phyloP scores from a whole-genome alignment of 441 rosid species.

The Hura crepitans region DNA sequence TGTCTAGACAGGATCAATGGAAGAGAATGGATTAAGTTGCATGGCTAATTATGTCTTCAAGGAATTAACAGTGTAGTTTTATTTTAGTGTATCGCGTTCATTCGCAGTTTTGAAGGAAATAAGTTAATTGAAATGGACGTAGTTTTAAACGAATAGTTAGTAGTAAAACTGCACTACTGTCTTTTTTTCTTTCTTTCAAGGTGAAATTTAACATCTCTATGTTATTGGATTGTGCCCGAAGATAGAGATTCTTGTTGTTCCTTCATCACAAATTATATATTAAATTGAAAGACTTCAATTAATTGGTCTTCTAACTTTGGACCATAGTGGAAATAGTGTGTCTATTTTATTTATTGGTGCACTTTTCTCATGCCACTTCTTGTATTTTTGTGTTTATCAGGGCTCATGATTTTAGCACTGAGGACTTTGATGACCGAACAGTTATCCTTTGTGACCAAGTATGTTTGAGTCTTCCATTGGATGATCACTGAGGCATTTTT shows the following conservation, averaged over 20 bases:
- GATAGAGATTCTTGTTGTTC: not conserved
- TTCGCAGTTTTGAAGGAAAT: not conserved
- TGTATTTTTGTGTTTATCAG: conserved; percentile 38
- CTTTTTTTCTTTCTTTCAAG: not conserved
- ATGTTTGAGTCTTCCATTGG: conserved; percentile 26
- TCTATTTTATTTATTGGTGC: conserved; percentile 10
- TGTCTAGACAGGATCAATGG: not conserved
- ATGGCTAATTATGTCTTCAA: not conserved
- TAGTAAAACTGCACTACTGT: not conserved
- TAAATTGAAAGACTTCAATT: conserved; percentile 1
- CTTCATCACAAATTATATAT: not conserved
- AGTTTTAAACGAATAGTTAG: not conserved
- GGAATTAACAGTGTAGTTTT: not conserved
- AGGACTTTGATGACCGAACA: conserved; percentile 68
- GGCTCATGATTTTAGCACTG: conserved; percentile 72
- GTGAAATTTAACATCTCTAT: not conserved
- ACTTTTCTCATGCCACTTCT: conserved; percentile 3
- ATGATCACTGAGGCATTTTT: not conserved
- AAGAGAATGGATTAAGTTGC: not conserved
- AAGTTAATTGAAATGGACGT: not conserved
- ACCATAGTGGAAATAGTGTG: not conserved
- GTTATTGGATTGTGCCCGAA: not conserved
- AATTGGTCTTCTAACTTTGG: not conserved
- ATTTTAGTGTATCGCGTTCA: not conserved
- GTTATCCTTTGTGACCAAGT: conserved; percentile 96